These are phyloP conservation scores for Penicillium brasilianum DNA, from an alignment of 2,329 filamentous ascomycete species.

Conservation along the genomic window DNA sequence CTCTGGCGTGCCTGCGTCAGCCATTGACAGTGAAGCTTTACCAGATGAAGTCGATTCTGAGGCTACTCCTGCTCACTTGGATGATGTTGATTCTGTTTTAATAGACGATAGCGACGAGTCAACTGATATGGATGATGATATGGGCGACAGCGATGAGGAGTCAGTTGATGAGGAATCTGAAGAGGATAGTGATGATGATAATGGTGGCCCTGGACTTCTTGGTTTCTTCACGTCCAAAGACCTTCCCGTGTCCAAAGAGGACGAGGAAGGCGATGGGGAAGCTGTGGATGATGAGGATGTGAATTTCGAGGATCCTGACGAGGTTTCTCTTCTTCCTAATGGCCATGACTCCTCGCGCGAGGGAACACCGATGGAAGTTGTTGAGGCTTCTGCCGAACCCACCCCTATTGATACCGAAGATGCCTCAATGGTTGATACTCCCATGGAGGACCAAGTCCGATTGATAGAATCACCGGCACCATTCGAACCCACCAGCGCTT, in stretches of 20 bases:
- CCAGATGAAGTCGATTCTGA: conserved; percentile 30
- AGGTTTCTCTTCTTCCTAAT: conserved; percentile 43
- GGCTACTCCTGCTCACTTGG: conserved; percentile 38
- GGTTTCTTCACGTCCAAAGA: conserved; percentile 55
- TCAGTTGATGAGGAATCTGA: conserved; percentile 59
- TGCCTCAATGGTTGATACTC: conserved; percentile 21
- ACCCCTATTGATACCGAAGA: conserved; percentile 23
- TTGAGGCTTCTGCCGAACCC: conserved; percentile 23
- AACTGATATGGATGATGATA: conserved; percentile 56
- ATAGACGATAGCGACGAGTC: conserved; percentile 54
- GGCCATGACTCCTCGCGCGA: conserved; percentile 33
- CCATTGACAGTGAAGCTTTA: conserved; percentile 26
- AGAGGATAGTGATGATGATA: conserved; percentile 39
- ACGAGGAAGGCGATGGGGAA: conserved; percentile 32
- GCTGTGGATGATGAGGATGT: conserved; percentile 36
- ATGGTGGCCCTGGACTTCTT: conserved; percentile 49
- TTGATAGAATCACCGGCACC: background rate
- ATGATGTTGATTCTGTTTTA: conserved; percentile 52
- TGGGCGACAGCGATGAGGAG: conserved; percentile 53
- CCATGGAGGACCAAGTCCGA: conserved; percentile 13
- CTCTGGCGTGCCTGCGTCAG: conserved; percentile 30
- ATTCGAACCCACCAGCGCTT: background rate
- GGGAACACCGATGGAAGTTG: conserved; percentile 34
- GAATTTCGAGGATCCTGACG: conserved; percentile 39
- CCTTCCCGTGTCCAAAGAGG: conserved; percentile 36